Evolutionary conservation across 768 basidiomycete genomes (phyloP).

Genomic region (Hygrophorus pudorinus): DNA sequence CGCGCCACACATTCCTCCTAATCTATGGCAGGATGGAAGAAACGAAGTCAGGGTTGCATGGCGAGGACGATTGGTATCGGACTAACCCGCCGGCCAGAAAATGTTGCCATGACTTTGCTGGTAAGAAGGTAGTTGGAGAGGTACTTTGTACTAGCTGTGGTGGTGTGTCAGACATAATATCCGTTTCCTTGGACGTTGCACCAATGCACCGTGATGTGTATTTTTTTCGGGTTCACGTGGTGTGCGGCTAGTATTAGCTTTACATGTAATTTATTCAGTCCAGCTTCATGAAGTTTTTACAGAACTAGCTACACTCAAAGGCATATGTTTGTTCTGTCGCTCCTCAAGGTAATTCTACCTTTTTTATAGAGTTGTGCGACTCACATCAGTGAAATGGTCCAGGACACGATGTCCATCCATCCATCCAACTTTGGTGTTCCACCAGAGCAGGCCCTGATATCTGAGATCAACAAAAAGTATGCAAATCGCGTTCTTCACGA

Average conservation of each 20-base stretch:
- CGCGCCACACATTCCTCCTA: slow-evolving; percentile 97
- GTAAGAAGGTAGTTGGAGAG: slow-evolving; percentile 31
- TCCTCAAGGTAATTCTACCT: slow-evolving; percentile 27
- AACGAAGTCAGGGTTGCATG: slow-evolving; percentile 1
- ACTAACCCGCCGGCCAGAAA: slow-evolving; percentile 82
- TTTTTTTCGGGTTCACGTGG: not conserved
- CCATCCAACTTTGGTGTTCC: slow-evolving; percentile 79
- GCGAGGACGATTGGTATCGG: not conserved
- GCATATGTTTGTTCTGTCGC: slow-evolving; percentile 38
- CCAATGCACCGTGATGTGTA: no score
- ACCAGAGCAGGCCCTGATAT: slow-evolving; percentile 67
- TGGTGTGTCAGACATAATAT: slow-evolving; percentile 9
- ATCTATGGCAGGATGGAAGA: slow-evolving; percentile 29
- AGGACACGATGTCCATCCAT: slow-evolving; percentile 90
- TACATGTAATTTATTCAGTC: no score
- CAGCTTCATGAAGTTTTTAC: no score
- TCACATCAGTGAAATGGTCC: not conserved
- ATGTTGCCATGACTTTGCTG: slow-evolving; percentile 77
- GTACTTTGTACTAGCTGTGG: slow-evolving; percentile 18
- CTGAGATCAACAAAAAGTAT: slow-evolving; percentile 91
- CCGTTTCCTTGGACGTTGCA: no score
- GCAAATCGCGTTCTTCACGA: slow-evolving; percentile 87
- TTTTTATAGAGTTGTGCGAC: not conserved
- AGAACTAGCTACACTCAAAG: no score
- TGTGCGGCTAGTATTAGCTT: no score